A percentile compares a stretch with the other conserved stretches of the same genome.
These are phyloP conservation scores for Dicorynia guianensis DNA, from an alignment of 306 rosid genomes.

Conservation along the genomic window DNA sequence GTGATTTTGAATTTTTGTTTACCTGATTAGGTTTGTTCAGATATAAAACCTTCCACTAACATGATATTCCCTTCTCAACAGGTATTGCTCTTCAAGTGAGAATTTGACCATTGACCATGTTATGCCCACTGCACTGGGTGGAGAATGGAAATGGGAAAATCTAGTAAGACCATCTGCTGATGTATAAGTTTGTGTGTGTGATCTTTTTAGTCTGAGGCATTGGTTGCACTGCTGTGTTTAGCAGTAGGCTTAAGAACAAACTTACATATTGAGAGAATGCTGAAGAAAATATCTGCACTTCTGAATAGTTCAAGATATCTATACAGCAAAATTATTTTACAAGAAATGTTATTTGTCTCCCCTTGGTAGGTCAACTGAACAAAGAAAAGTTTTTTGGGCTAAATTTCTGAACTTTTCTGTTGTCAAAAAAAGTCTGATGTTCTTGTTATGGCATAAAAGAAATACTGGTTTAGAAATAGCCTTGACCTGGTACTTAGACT, in stretches of 20 bases:
- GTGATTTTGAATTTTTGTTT: neutral
- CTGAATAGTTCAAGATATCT: conserved; percentile 18
- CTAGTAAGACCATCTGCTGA: conserved; percentile 60
- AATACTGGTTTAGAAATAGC: neutral
- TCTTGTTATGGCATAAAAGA: conserved; percentile 10
- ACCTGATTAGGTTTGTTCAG: conserved; percentile 26
- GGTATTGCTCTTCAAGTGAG: conserved; percentile 83
- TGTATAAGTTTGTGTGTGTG: neutral
- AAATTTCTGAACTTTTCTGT: neutral
- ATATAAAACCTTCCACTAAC: conserved; percentile 41
- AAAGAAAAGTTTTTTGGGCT: neutral
- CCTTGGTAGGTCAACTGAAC: conserved; percentile 18
- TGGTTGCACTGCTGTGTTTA: conserved; percentile 17
- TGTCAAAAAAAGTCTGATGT: neutral
- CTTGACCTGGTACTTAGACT: neutral
- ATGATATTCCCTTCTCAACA: conserved; percentile 48
- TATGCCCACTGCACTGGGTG: conserved; percentile 76
- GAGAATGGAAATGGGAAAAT: conserved; percentile 97
- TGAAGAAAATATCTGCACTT: neutral
- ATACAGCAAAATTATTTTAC: neutral
- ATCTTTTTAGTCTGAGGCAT: neutral
- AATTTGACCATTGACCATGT: conserved; percentile 97
- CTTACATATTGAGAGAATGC: neutral
- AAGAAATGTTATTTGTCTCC: conserved; percentile 2
- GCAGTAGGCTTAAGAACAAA: conserved; percentile 5